These are phyloP conservation scores for Metschnikowia corniflorae DNA, from an alignment of 805 yeast genomes.

Conservation along the genomic window DNA sequence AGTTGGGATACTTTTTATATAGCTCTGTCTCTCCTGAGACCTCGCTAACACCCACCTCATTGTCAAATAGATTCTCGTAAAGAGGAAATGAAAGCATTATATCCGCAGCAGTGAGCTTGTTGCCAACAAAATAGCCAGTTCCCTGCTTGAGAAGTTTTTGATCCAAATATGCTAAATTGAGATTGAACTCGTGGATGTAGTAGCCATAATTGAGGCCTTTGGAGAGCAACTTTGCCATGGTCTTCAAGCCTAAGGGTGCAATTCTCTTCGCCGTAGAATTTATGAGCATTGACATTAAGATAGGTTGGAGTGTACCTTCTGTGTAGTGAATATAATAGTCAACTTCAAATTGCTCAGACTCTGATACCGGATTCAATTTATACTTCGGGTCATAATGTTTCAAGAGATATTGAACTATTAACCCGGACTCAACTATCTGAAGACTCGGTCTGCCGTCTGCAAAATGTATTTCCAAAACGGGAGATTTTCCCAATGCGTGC, in stretches of 20 bases:
- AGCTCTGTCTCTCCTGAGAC: constrained; percentile 35
- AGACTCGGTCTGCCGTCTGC: constrained; percentile 34
- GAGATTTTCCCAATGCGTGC: constrained; percentile 64
- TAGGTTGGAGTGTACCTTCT: constrained; percentile 62
- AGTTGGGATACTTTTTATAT: constrained; percentile 30
- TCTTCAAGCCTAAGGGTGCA: constrained; percentile 48
- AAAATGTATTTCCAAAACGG: constrained; percentile 45
- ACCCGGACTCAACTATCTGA: constrained; percentile 57
- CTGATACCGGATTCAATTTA: constrained; percentile 35
- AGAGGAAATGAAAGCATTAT: constrained; percentile 51
- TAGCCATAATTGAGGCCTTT: constrained; percentile 46
- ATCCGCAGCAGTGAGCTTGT: constrained; percentile 53
- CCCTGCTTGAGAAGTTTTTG: constrained; percentile 26
- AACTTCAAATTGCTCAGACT: constrained; percentile 40
- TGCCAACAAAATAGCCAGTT: constrained; percentile 45
- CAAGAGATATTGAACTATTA: constrained; percentile 51
- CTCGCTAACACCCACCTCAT: constrained; percentile 32
- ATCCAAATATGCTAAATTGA: constrained; percentile 41
- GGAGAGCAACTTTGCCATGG: constrained; percentile 41
- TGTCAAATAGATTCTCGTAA: constrained; percentile 23
- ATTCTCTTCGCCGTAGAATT: constrained; percentile 38
- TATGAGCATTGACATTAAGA: constrained; percentile 36
- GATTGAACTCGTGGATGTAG: constrained; percentile 45
- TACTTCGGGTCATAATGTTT: constrained; percentile 44
- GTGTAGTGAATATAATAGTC: constrained; percentile 53